phyloP scores from a whole-genome alignment of 768 basidiomycete genomes.

The Russula vinacea region DNA sequence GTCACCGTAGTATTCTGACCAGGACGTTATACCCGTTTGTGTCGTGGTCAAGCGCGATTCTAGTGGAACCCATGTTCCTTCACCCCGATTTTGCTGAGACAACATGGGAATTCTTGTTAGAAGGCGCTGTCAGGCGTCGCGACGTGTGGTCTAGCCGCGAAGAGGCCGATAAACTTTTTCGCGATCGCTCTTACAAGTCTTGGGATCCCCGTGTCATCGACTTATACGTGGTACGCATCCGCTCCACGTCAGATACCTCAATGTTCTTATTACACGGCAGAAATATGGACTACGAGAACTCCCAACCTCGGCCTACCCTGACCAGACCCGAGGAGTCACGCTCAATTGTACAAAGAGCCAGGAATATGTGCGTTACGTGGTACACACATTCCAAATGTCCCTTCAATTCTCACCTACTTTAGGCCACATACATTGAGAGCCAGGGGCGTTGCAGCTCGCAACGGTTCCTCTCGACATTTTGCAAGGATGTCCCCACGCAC shows the following conservation, averaged over 20 bases:
- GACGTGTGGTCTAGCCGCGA: slow-evolving; percentile 52
- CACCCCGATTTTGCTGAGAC: slow-evolving; percentile 5
- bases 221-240: slow-evolving; percentile 38
- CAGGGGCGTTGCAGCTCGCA: not conserved
- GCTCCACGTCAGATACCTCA: slow-evolving; percentile 3
- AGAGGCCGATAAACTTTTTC: slow-evolving; percentile 44
- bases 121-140: slow-evolving; percentile 41
- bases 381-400: not conserved
- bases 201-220: too few species aligned
- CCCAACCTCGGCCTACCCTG: slow-evolving; percentile 45
- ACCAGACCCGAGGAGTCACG: slow-evolving; percentile 45
- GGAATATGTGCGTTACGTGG: slow-evolving; percentile 37
- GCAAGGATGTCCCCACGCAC: slow-evolving; percentile 26
- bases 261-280: slow-evolving; percentile 34
- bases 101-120: slow-evolving; percentile 31
- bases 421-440: slow-evolving; percentile 21
- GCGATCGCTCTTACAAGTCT: slow-evolving; percentile 42
- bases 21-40: slow-evolving; percentile 43
- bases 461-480: slow-evolving; percentile 23
- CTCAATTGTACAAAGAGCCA: slow-evolving; percentile 47
- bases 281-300: slow-evolving; percentile 43
- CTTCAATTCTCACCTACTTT: not conserved
- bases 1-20: slow-evolving; percentile 40
- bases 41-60: slow-evolving; percentile 41
- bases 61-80: slow-evolving; percentile 49